phyloP scores from a whole-genome alignment of 257 asterid species.

The Ligustrum vulgare region DNA sequence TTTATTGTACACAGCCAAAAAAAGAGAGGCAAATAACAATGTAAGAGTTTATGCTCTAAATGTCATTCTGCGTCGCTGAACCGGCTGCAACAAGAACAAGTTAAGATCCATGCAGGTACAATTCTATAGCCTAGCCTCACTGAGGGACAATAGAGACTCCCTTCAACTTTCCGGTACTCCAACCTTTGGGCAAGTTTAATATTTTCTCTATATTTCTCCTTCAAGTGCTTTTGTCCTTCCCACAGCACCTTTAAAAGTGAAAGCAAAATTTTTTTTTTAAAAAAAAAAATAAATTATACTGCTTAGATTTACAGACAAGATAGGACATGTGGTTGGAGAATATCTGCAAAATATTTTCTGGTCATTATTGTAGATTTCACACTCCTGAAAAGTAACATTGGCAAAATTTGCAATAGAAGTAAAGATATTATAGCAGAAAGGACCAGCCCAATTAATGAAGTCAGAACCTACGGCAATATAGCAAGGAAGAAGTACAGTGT shows the following conservation, averaged over 20 bases:
- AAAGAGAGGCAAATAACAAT: not conserved
- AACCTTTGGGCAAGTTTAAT: not conserved
- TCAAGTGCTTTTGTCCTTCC: slow-evolving; percentile 53
- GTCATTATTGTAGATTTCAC: not conserved
- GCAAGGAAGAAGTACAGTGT: not conserved
- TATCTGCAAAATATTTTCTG: too few relatives aligned
- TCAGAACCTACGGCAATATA: not conserved
- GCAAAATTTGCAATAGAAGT: not conserved
- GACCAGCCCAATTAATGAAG: not conserved
- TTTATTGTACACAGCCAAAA: not conserved
- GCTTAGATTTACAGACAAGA: not conserved
- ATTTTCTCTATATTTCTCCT: not conserved
- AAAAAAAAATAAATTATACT: not conserved
- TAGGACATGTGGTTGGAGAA: not conserved
- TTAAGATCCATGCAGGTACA: not conserved
- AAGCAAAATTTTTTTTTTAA: not conserved
- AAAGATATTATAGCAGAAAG: not conserved
- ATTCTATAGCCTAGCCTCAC: not conserved
- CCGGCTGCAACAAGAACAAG: not conserved
- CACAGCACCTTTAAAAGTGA: slow-evolving; percentile 64
- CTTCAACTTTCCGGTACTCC: not conserved
- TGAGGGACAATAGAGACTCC: not conserved
- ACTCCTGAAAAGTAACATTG: not conserved
- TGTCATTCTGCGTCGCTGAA: not conserved
- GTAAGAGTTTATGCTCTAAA: not conserved